Evolutionary conservation across 1,284 basidiomycete species (phyloP).

Genomic region (Athelia psychrophila): DNA sequence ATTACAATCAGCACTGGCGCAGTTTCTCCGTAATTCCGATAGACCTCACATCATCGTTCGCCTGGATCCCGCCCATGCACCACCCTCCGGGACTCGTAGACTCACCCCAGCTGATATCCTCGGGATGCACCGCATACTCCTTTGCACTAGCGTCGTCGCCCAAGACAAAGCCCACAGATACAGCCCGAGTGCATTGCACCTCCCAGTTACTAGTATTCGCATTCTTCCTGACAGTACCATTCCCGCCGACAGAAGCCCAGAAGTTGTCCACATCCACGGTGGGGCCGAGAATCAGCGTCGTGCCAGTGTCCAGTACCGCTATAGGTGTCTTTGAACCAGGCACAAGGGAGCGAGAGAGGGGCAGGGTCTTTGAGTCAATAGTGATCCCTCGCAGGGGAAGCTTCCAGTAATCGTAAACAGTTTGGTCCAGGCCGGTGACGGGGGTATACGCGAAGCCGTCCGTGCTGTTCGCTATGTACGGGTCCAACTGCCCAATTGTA

Average conservation of each 20-base stretch:
- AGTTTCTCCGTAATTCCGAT: background rate
- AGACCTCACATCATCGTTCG: slow-evolving; percentile 44
- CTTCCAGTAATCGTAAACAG: slow-evolving; percentile 57
- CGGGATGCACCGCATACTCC: slow-evolving; percentile 49
- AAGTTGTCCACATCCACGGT: slow-evolving; percentile 47
- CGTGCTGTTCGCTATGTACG: slow-evolving; percentile 31
- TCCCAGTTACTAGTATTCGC: slow-evolving; percentile 41
- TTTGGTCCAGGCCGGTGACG: slow-evolving; percentile 36
- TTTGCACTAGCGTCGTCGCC: slow-evolving; percentile 33
- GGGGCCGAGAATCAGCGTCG: slow-evolving; percentile 56
- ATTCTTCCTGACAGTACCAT: slow-evolving; percentile 35
- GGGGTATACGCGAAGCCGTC: slow-evolving; percentile 35
- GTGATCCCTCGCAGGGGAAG: slow-evolving; percentile 43
- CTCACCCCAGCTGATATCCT: slow-evolving; percentile 50
- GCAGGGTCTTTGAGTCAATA: slow-evolving; percentile 37
- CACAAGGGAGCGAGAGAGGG: slow-evolving; percentile 46
- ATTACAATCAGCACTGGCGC: background rate
- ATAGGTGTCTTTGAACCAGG: slow-evolving; percentile 39
- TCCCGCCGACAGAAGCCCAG: slow-evolving; percentile 42
- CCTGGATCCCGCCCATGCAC: slow-evolving; percentile 59
- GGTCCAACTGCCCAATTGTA: slow-evolving; percentile 48
- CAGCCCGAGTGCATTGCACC: slow-evolving; percentile 46
- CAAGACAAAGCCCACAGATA: slow-evolving; percentile 44
- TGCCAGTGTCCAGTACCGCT: slow-evolving; percentile 57
- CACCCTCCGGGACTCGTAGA: slow-evolving; percentile 38